Conservation (phyloP, 768 basidiomycete species). For the Lactarius indigo region DNA sequence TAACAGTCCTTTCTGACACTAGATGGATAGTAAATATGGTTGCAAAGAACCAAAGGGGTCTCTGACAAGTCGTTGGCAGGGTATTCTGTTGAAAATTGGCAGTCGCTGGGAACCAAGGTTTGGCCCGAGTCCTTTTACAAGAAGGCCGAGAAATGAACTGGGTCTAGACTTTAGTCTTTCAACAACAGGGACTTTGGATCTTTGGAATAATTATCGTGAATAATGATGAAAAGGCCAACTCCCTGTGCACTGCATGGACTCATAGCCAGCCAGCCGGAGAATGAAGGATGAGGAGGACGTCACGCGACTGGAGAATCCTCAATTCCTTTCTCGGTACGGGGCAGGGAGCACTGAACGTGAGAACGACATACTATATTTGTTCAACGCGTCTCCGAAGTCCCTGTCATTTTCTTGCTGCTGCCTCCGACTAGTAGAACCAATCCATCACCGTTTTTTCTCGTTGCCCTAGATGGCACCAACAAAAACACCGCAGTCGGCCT, state of each 20-base stretch:
- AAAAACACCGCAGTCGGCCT: constrained; percentile 32
- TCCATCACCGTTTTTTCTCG: not conserved
- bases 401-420: not conserved
- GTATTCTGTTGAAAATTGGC: too few relatives aligned
- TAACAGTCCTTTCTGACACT: not conserved
- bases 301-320: too few relatives aligned
- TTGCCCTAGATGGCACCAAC: constrained; percentile 33
- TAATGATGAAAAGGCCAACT: too few relatives aligned
- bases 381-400: not conserved
- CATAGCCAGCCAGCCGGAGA: too few relatives aligned
- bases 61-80: not conserved
- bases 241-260: too few relatives aligned
- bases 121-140: not conserved
- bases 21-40: not conserved
- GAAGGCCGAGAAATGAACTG: not conserved
- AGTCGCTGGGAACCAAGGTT: not conserved
- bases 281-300: too few relatives aligned
- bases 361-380: not conserved
- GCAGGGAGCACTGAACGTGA: too few relatives aligned
- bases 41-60: too few relatives aligned
- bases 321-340: too few relatives aligned
- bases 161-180: too few relatives aligned
- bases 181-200: too few relatives aligned
- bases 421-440: not conserved
- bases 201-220: too few relatives aligned